Base-by-base conservation (phyloP, 495 filamentous ascomycete species). In the Podospora tetraspora region DNA sequence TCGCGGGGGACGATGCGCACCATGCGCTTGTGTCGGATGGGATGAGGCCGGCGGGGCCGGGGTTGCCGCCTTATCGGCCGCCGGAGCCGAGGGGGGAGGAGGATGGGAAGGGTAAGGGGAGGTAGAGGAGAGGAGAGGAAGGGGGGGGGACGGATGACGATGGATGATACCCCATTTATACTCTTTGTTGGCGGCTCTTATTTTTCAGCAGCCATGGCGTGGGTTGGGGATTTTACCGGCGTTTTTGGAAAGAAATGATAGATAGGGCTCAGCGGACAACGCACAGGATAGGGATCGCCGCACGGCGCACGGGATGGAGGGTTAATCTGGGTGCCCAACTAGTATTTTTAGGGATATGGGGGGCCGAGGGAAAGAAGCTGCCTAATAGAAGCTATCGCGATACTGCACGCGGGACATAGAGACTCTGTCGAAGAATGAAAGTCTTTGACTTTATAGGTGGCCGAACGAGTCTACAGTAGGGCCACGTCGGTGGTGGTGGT, bases 1-100 rank as follows among this genome's bases (percentile, higher is more conserved):
- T 68, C 22, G 64, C 70, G 3, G 66, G 62, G 32, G 69, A 68
- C 16, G 74, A 77, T 21, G 68, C 70, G 21, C 43, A 52, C 43
- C 43, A 52, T n/a, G 77, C 79, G 6, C 71, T 79, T 60, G 70
- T 79, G 1, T 79, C 77, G 27, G 79, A 81, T 64, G 79, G 79
- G 23, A 71, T 74, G 66, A 71, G 77, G 37, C 71, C 74, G n/a
- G 43, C 57, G 19, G 72, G 67, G 43, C 27, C 62, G n/a, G 65
- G 71, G 34, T 62, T 74, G 12, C 75, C 75, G 12, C 73, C 73
- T 0, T 77, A 77, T 64, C 59, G 62, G 37, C 73, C 57, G 29
- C 34, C 34, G 34, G 5, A 13, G 68, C 32, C 57, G 67, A n/a
- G 66, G 43, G 19, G 6, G 16, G 16, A 43, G 43, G 19, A 19